phyloP scores from a whole-genome alignment of 371 early-diverging fungal species.

The Mucor circinelloides region DNA sequence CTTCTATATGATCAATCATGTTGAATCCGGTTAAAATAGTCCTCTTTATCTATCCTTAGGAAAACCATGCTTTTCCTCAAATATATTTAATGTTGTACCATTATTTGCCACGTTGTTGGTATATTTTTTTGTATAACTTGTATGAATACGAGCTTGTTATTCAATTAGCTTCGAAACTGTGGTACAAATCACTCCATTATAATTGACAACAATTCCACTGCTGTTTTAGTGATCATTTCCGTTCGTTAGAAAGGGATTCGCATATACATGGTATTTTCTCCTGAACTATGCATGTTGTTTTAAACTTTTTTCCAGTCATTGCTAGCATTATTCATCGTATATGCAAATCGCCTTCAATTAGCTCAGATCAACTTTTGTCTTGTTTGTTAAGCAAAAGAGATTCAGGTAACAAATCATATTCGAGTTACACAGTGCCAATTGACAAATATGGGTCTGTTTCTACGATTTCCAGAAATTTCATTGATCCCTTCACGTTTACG shows the following conservation, averaged over 20 bases:
- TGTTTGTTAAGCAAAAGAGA: not conserved
- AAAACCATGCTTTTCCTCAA: constrained; percentile 12
- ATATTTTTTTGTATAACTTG: constrained; percentile 9
- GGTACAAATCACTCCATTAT: not conserved
- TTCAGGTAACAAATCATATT: constrained; percentile 1
- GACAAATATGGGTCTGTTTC: not conserved
- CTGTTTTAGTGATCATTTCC: not conserved
- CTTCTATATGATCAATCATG: not conserved
- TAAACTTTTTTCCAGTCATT: not conserved
- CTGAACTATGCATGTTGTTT: not conserved
- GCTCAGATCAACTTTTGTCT: not conserved
- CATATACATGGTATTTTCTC: not conserved
- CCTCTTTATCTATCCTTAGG: not conserved
- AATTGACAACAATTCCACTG: not conserved
- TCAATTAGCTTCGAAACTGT: not conserved
- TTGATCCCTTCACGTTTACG: not conserved
- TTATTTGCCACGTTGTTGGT: constrained; percentile 17
- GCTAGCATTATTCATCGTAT: not conserved
- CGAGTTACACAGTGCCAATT: constrained; percentile 1
- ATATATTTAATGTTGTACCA: constrained; percentile 14
- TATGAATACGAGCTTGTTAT: not conserved
- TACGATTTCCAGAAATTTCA: not conserved
- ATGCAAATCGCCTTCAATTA: not conserved
- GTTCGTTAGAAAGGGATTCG: not conserved
- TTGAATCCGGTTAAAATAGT: not conserved